phyloP scores from a whole-genome alignment of 192 early-diverging fungal species.

The Entomortierella parvispora region DNA sequence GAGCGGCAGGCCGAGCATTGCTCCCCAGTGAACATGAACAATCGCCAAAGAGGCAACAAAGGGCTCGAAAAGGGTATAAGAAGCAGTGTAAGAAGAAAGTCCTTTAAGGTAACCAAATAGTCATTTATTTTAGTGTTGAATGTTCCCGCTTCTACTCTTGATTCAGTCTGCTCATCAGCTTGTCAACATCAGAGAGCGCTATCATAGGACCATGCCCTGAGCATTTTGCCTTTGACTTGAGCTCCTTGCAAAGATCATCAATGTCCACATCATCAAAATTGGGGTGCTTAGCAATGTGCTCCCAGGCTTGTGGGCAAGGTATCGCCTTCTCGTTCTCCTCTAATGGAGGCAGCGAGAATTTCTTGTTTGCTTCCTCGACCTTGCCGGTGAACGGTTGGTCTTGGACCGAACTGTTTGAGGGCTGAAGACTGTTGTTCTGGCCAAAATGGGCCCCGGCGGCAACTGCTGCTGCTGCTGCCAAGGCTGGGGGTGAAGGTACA shows the following conservation, averaged over 20 bases:
- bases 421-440: too few relatives aligned
- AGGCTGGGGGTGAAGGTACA: slow-evolving; percentile 12
- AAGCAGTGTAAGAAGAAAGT: too few relatives aligned
- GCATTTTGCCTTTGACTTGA: slow-evolving; percentile 66
- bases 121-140: too few relatives aligned
- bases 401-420: neutral
- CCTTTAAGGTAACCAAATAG: too few relatives aligned
- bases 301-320: slow-evolving; percentile 64
- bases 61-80: too few relatives aligned
- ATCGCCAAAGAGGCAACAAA: too few relatives aligned
- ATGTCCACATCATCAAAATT: slow-evolving; percentile 66
- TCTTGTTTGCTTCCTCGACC: neutral
- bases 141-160: slow-evolving; percentile 17
- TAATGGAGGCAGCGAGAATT: slow-evolving; percentile 15
- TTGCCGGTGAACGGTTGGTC: slow-evolving; percentile 8
- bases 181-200: slow-evolving; percentile 53
- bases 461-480: neutral
- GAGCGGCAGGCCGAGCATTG: too few relatives aligned
- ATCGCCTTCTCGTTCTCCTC: slow-evolving; percentile 44
- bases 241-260: slow-evolving; percentile 60
- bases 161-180: slow-evolving; percentile 34
- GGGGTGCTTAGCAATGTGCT: slow-evolving; percentile 64
- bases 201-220: slow-evolving; percentile 68
- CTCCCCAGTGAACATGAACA: too few relatives aligned
- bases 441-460: neutral